Evolutionary conservation across 768 basidiomycete species (phyloP).

Genomic region (Amanita rimosa): DNA sequence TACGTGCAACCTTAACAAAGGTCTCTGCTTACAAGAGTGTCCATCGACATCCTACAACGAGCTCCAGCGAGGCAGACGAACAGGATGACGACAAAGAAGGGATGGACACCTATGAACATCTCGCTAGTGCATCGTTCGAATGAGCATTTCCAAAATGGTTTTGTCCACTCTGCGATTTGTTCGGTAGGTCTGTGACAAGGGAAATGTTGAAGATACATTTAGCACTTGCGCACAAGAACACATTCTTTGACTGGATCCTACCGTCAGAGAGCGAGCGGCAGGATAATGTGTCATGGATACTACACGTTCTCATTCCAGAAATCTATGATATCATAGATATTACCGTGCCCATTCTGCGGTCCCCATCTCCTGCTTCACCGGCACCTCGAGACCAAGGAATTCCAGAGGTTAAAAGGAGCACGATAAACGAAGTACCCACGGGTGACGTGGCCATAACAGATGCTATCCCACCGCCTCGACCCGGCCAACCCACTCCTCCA

Average conservation of each 20-base stretch:
- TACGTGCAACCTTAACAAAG: neutral
- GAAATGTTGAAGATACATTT: constrained; percentile 18
- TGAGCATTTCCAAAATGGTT: constrained; percentile 9
- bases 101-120: constrained; percentile 10
- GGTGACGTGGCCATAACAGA: too few relatives aligned
- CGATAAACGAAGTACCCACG: too few relatives aligned
- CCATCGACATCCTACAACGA: neutral
- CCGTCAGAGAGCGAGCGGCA: neutral
- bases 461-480: too few relatives aligned
- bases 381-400: too few relatives aligned
- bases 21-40: neutral
- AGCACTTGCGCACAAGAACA: constrained; percentile 15
- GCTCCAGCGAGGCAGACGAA: neutral
- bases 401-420: too few relatives aligned
- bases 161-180: constrained; percentile 17
- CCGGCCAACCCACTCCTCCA: too few relatives aligned
- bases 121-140: constrained; percentile 6
- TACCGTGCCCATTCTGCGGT: neutral
- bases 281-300: neutral
- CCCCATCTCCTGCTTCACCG: neutral
- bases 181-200: constrained; percentile 12
- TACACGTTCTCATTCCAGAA: constrained; percentile 6
- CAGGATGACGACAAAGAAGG: neutral
- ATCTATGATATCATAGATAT: neutral
- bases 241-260: constrained; percentile 14